Evolutionary conservation across 2,329 filamentous ascomycete genomes (phyloP).

Genomic region (Coleophoma crateriformis): DNA sequence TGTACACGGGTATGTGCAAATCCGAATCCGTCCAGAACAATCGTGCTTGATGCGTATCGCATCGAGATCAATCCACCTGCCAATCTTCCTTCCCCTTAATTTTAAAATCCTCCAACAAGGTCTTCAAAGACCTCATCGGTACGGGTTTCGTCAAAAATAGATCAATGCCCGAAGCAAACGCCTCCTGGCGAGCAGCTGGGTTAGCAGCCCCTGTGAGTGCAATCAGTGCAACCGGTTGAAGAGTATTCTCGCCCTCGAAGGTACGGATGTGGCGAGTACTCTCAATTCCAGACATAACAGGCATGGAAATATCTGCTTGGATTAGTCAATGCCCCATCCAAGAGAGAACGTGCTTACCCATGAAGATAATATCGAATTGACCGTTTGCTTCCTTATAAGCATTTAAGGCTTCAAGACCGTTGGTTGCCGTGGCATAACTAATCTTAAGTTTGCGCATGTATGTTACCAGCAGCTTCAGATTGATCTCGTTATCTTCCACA

Average conservation of each 20-base stretch:
- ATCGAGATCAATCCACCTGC: too few species aligned
- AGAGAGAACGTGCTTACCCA: conserved; percentile 29
- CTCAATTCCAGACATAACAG: conserved; percentile 45
- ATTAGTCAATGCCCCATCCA: background rate
- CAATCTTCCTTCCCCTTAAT: conserved; percentile 1
- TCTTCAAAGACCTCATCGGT: conserved; percentile 22
- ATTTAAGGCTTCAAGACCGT: conserved; percentile 43
- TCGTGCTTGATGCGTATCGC: too few species aligned
- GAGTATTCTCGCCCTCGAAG: conserved; percentile 35
- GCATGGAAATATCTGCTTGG: conserved; percentile 47
- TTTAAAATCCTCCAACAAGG: conserved; percentile 23
- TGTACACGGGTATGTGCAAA: too few species aligned
- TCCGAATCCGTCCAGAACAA: too few species aligned
- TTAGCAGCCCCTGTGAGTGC: conserved; percentile 48
- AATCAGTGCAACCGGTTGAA: conserved; percentile 39
- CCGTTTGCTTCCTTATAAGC: conserved; percentile 21
- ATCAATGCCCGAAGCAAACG: conserved; percentile 46
- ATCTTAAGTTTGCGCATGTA: conserved; percentile 25
- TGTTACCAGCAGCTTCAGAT: conserved; percentile 27
- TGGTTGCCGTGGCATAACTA: conserved; percentile 31
- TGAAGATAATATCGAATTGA: conserved; percentile 38
- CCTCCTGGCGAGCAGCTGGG: conserved; percentile 40
- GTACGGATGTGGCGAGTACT: conserved; percentile 42
- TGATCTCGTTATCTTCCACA: conserved; percentile 37
- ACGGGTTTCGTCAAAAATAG: conserved; percentile 50